These are phyloP conservation scores for Zygotorulaspora danielsina DNA, from an alignment of 805 yeast species.

Conservation along the genomic window DNA sequence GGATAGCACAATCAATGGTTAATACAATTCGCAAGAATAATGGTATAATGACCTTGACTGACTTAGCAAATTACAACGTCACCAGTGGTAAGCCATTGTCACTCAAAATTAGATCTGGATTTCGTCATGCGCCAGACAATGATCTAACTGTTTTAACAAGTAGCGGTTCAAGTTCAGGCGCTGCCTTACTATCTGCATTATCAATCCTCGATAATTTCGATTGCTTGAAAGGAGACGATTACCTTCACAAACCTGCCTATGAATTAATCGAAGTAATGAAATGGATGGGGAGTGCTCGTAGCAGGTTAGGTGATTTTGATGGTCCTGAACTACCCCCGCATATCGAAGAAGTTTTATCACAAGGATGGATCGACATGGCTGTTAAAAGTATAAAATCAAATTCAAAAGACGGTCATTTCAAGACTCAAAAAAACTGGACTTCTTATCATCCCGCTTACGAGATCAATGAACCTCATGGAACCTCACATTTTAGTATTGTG, in stretches of 20 bases:
- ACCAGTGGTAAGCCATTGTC: slow-evolving; percentile 39
- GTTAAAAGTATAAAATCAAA: slow-evolving; percentile 48
- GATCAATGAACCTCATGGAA: slow-evolving; percentile 79
- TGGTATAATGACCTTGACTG: slow-evolving; percentile 64
- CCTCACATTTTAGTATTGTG: slow-evolving; percentile 78
- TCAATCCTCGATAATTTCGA: slow-evolving; percentile 53
- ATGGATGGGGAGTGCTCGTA: slow-evolving; percentile 85
- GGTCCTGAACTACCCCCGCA: slow-evolving; percentile 32
- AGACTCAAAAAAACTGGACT: slow-evolving; percentile 60
- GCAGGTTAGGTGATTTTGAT: slow-evolving; percentile 74
- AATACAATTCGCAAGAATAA: slow-evolving; percentile 47
- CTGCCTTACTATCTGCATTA: slow-evolving; percentile 73
- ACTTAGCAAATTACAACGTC: slow-evolving; percentile 60
- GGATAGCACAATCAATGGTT: slow-evolving; percentile 61
- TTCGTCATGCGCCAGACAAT: slow-evolving; percentile 36
- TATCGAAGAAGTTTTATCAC: slow-evolving; percentile 43
- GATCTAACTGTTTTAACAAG: slow-evolving; percentile 50
- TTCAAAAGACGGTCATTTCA: slow-evolving; percentile 11
- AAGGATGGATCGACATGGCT: slow-evolving; percentile 56
- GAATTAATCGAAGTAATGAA: slow-evolving; percentile 82
- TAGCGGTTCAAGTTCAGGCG: slow-evolving; percentile 77
- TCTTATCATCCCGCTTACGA: slow-evolving; percentile 78
- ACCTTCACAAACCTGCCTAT: slow-evolving; percentile 51
- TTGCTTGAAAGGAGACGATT: slow-evolving; percentile 43
- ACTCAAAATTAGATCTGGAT: slow-evolving; percentile 25